Evolutionary conservation across 1,139 yeast genomes (phyloP), one percentile per base, ranked within the genome.

Genomic region (Taphrina pruni): DNA sequence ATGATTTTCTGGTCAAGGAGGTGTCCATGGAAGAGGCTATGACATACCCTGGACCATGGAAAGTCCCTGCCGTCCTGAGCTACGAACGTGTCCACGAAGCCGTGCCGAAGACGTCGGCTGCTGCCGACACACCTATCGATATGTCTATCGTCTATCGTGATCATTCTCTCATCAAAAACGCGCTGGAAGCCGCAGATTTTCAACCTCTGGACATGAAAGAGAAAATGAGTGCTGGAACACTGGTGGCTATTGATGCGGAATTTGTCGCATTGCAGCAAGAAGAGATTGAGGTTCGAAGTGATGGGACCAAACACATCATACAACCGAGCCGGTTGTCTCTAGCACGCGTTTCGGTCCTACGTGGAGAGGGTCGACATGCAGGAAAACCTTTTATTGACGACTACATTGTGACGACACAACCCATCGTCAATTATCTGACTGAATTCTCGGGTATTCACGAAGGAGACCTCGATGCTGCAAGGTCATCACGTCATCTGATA

Each of bases 191-290:
- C 32, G 55, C 21, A 17, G 69, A 36, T n/a, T 66, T 69, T 36
- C 56, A 20, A 12, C 46, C 57, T 12, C 21, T 68, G 66, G 35
- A n/a, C 9, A 56, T 38, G 38, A 20, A 21, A 1, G 70, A 62
- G 50, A 35, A 39, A 36, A 35, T 66, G 17, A 52, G 76, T 36
- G 84, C 88, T 0, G 97, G 97, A 0, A 82, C 90, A 0, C 78
- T 92, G 54, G 87, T 93, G 20, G 99, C 99, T 0, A 88, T 95
- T 70, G 99, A 95, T 81, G 98, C 99, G 0, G 99, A 95, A 78
- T 95, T 95, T 81, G 98, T 95, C 6, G 85, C 88, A 60, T 78
- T 93, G 50, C 86, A 87, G 69, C 90, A 90, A 6, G 98, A 93
- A 74, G 87, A 88, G 73, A 84, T 87, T 56, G 98, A 93, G 75